Conservation (phyloP, 345 rosid species). For the Corymbia maculata region DNA sequence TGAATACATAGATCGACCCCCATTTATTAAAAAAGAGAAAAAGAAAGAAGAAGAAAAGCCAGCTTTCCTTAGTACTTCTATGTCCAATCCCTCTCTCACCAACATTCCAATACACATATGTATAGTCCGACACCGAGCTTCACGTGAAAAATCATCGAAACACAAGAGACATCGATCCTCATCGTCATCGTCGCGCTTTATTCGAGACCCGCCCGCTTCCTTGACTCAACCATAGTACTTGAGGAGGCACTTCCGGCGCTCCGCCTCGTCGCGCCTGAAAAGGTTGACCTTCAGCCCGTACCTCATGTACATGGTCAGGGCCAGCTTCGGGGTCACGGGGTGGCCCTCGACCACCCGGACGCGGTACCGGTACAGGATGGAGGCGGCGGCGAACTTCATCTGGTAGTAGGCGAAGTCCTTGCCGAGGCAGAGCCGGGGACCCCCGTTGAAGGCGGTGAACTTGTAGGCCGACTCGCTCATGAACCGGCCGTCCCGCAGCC, state of each 20-base stretch:
- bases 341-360: constrained; percentile 55
- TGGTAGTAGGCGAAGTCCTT: constrained; percentile 94
- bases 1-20: neutral
- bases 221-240: neutral
- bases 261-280: constrained; percentile 18
- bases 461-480: constrained; percentile 85
- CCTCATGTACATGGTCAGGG: constrained; percentile 95
- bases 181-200: neutral
- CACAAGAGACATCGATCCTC: neutral
- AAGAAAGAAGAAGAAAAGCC: neutral
- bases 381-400: constrained; percentile 73
- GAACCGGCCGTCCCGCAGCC: constrained; percentile 74
- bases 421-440: constrained; percentile 88
- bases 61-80: neutral
- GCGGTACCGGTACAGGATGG: constrained; percentile 50
- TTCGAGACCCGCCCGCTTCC: neutral
- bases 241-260: constrained; percentile 10
- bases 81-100: neutral
- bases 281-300: constrained; percentile 53
- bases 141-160: neutral
- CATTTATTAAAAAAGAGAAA: neutral
- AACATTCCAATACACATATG: neutral
- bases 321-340: constrained; percentile 55
- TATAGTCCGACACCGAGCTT: neutral
- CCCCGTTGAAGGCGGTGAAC: constrained; percentile 92